phyloP scores from a whole-genome alignment of 306 rosid genomes.

The Prunus salicina region DNA sequence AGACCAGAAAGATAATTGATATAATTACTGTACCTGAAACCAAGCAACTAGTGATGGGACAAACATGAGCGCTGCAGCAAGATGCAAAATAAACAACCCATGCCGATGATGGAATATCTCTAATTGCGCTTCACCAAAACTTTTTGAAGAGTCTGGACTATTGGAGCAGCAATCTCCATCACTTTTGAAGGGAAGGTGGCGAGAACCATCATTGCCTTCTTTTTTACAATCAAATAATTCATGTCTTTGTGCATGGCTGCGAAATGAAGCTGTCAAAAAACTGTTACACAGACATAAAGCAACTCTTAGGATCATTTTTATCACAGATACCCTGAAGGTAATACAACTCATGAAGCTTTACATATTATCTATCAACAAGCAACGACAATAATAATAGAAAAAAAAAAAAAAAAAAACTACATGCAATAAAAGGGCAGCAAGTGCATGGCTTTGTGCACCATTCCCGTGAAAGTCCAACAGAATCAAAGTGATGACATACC shows the following conservation, averaged over 20 bases:
- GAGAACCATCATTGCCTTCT: constrained; percentile 41
- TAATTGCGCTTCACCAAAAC: constrained; percentile 77
- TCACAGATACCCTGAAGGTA: not conserved
- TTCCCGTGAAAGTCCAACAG: not conserved
- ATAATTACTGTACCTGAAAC: constrained; percentile 66
- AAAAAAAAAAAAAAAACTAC: not conserved
- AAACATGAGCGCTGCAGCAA: constrained; percentile 78
- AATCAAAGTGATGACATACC: constrained; percentile 47
- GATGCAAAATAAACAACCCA: constrained; percentile 82
- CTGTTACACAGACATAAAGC: constrained; percentile 56
- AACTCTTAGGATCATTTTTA: constrained; percentile 34
- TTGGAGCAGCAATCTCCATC: constrained; percentile 50
- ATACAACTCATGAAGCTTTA: constrained; percentile 9
- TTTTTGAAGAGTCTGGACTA: constrained; percentile 67
- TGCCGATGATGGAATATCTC: constrained; percentile 87
- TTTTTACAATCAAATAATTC: constrained; percentile 39
- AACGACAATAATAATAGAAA: not conserved
- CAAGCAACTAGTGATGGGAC: constrained; percentile 84
- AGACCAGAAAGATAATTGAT: constrained; percentile 8
- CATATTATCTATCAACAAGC: constrained; percentile 6
- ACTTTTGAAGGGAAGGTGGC: constrained; percentile 40
- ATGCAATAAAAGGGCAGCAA: not conserved
- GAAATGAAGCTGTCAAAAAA: constrained; percentile 80
- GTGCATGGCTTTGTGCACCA: not conserved
- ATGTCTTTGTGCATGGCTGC: constrained; percentile 53